Conservation (phyloP, 192 early-diverging fungal genomes). For the Allomyces arbusculus region DNA sequence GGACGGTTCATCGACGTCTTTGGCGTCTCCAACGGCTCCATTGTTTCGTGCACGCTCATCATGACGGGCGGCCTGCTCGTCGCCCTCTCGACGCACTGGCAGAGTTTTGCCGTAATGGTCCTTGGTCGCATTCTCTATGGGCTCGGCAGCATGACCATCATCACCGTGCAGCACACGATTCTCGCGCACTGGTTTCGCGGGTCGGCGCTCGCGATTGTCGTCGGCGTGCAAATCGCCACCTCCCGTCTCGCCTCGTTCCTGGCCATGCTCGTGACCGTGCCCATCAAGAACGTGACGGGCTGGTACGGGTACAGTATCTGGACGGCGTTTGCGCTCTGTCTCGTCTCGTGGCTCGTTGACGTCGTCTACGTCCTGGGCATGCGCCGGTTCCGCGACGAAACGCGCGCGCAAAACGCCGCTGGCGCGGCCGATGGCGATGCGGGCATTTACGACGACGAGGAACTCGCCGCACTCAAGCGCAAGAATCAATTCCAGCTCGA, state of each 20-base stretch:
- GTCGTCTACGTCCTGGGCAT: slow-evolving; percentile 41
- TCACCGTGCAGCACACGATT: slow-evolving; percentile 62
- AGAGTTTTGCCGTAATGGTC: slow-evolving; percentile 27
- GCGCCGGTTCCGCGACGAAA: slow-evolving; percentile 15
- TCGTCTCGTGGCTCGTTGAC: slow-evolving; percentile 46
- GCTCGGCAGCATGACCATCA: slow-evolving; percentile 49
- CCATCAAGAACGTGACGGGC: slow-evolving; percentile 23
- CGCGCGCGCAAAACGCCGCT: not conserved
- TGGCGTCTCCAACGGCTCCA: slow-evolving; percentile 31
- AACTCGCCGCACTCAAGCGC: slow-evolving; percentile 15
- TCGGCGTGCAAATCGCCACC: slow-evolving; percentile 45
- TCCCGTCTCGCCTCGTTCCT: slow-evolving; percentile 51
- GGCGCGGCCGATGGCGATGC: not conserved
- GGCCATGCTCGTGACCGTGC: slow-evolving; percentile 43
- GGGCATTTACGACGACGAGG: slow-evolving; percentile 7
- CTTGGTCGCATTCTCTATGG: slow-evolving; percentile 32
- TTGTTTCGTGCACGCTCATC: slow-evolving; percentile 31
- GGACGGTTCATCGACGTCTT: slow-evolving; percentile 40
- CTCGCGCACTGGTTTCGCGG: slow-evolving; percentile 55
- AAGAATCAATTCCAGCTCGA: slow-evolving; percentile 33
- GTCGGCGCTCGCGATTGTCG: slow-evolving; percentile 38
- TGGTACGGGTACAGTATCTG: slow-evolving; percentile 22
- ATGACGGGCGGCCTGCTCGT: slow-evolving; percentile 27
- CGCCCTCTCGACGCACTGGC: slow-evolving; percentile 22
- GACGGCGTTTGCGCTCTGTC: slow-evolving; percentile 31